Evolutionary conservation across 78 protist genomes (phyloP).

Genomic region (Speleostelium caveatum): DNA sequence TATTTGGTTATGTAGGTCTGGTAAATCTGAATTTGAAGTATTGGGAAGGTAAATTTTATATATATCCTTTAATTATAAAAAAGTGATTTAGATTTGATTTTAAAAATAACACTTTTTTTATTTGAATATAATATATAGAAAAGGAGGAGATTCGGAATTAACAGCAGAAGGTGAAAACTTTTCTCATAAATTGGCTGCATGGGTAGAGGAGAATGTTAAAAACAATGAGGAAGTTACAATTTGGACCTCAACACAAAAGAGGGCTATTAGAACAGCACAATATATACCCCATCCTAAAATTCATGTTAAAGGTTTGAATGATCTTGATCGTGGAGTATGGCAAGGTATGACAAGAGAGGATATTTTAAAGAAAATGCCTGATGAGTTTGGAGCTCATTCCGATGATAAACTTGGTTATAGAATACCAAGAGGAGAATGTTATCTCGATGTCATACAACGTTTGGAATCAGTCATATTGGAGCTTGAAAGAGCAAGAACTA

Average conservation of each 20-base stretch:
- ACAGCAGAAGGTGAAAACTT: slow-evolving; percentile 82
- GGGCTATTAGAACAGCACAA: slow-evolving; percentile 80
- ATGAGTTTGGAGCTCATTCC: slow-evolving; percentile 81
- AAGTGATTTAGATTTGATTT: not conserved
- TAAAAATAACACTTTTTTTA: not conserved
- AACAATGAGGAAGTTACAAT: slow-evolving; percentile 70
- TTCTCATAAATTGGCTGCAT: slow-evolving; percentile 78
- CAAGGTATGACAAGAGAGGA: slow-evolving; percentile 96
- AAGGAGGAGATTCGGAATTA: slow-evolving; percentile 95
- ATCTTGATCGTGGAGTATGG: slow-evolving; percentile 96
- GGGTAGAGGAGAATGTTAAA: slow-evolving; percentile 48
- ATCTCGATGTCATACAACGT: slow-evolving; percentile 90
- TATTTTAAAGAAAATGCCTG: slow-evolving; percentile 78
- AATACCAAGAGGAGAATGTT: slow-evolving; percentile 96
- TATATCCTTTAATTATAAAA: not conserved
- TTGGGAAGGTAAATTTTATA: not conserved
- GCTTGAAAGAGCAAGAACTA: slow-evolving; percentile 87
- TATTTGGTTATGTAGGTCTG: slow-evolving; percentile 80
- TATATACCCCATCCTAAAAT: slow-evolving; percentile 80
- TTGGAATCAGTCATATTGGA: slow-evolving; percentile 94
- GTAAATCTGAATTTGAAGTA: slow-evolving; percentile 51
- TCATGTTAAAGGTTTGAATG: slow-evolving; percentile 86
- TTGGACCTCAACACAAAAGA: slow-evolving; percentile 84
- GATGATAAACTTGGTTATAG: slow-evolving; percentile 89
- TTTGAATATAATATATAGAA: slow-evolving; percentile 3